phyloP scores from a whole-genome alignment of 768 basidiomycete species.

The Tubosaeta sp. region DNA sequence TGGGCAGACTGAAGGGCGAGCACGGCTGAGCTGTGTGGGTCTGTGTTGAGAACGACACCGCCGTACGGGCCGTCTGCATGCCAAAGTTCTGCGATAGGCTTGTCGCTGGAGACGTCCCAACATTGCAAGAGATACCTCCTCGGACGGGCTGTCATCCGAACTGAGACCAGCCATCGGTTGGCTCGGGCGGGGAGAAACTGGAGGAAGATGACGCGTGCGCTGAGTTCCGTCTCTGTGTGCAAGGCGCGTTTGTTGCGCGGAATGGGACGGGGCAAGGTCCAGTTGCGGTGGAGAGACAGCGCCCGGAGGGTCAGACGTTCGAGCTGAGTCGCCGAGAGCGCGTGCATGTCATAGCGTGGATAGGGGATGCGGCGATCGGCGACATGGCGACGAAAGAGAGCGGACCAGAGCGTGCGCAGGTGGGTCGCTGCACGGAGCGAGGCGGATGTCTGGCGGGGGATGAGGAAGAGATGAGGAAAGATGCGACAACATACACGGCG shows the following conservation, averaged over 20 bases:
- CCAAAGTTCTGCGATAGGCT: constrained; percentile 39
- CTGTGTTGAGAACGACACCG: constrained; percentile 46
- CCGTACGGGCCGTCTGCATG: constrained; percentile 33
- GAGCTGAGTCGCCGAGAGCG: constrained; percentile 41
- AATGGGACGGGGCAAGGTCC: constrained; percentile 42
- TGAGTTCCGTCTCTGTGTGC: constrained; percentile 16
- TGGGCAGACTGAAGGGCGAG: constrained; percentile 42
- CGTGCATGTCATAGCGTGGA: constrained; percentile 29
- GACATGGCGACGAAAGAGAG: constrained; percentile 40
- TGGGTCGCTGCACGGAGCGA: constrained; percentile 39
- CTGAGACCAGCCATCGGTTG: constrained; percentile 44
- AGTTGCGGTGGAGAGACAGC: constrained; percentile 43
- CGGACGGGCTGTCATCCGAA: constrained; percentile 27
- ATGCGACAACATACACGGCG: neutral
- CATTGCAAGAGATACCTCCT: constrained; percentile 43
- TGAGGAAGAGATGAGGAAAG: neutral
- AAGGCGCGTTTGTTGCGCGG: constrained; percentile 26
- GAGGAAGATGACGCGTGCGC: constrained; percentile 40
- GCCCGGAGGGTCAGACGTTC: constrained; percentile 40
- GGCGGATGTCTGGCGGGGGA: constrained; percentile 41
- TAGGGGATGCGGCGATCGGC: constrained; percentile 43
- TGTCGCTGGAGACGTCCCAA: constrained; percentile 45
- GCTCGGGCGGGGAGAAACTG: constrained; percentile 44
- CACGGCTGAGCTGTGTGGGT: constrained; percentile 28
- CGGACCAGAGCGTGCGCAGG: constrained; percentile 48